Conservation (phyloP, 306 rosid genomes). For the Vigna trinervia region DNA sequence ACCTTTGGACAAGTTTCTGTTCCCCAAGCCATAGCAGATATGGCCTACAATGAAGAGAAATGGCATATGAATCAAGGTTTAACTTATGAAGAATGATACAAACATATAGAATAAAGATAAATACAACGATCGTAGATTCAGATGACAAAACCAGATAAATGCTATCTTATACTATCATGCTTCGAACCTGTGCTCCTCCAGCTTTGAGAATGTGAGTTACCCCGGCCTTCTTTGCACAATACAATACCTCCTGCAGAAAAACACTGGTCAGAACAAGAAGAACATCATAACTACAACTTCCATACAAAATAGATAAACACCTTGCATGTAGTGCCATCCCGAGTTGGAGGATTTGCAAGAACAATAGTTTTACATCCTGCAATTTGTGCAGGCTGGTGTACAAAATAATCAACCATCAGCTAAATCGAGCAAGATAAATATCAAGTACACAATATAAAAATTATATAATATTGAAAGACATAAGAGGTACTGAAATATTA, state of each 20-base stretch:
- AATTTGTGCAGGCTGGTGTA: conserved; percentile 89
- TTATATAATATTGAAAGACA: background rate
- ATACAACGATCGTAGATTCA: conserved; percentile 26
- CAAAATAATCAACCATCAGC: conserved; percentile 44
- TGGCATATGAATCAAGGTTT: conserved; percentile 4
- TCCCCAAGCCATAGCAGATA: conserved; percentile 99
- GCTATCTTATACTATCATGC: conserved; percentile 38
- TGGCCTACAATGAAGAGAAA: conserved; percentile 64
- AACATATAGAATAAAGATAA: conserved; percentile 8
- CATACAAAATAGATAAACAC: conserved; percentile 51
- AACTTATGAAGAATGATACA: conserved; percentile 14
- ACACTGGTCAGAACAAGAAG: conserved; percentile 36
- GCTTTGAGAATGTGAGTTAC: conserved; percentile 97
- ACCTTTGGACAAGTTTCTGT: conserved; percentile 98
- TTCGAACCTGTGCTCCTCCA: conserved; percentile 97
- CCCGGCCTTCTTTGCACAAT: conserved; percentile 99
- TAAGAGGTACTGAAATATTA: conserved; percentile 25
- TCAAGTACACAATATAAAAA: conserved; percentile 22
- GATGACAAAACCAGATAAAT: conserved; percentile 21
- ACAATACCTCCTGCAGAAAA: conserved; percentile 81
- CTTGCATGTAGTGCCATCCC: conserved; percentile 90
- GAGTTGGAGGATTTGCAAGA: conserved; percentile 93
- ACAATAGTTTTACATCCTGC: conserved; percentile 93
- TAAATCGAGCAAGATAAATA: conserved; percentile 28
- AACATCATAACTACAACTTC: conserved; percentile 29